Base-by-base conservation (phyloP, 192 early-diverging fungal species). In the Dimargaris verticillata region DNA sequence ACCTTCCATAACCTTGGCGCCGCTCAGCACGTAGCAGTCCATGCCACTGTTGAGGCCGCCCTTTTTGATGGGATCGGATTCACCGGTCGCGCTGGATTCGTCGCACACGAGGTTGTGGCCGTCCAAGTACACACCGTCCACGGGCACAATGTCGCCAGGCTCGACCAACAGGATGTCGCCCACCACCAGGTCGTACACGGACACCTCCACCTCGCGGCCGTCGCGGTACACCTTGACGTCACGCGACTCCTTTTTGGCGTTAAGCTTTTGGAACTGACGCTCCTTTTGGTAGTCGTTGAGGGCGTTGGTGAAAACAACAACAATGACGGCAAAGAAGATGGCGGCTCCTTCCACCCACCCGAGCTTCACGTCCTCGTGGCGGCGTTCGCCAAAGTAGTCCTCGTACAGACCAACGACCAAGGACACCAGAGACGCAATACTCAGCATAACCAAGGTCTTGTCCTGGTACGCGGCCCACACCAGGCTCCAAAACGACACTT, bases 221-320 rank as follows among this genome's bases (percentile, higher is more conserved):
- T 82, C 80, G 51, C 93, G 84, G 15, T 87, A 64, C 38, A 79
- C 75, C 70, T 86, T 87, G 66, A 91, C 84, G 0, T 61, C 69
- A 62, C 88, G 82, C 71, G 88, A 87, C 62, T 91, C 88, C 74
- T 89, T 88, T 70, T 88, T 86, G 60, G 82, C 79, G 61, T 91
- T 90, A 52, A 91, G 79, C 71, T 87, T 85, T 66, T 81, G 83
- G 76, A 93, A 93, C 73, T 88, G 88, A 61, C 73, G 77, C 66
- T 91, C 91, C 76, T 93, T 90, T 68, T 89, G 81, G 70, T 83
- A 88, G 77, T 93, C 86, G 69, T 95, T 95, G 63, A 92, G 81
- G 45, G 89, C 83, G 52, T 88, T 88, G 55, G 91, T 90, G 61
- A 94, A 75, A 53, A 93, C 88, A 28, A 97, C 92, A 13, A 91